Conservation (phyloP, 2,329 filamentous ascomycete genomes). For the Colletotrichum tofieldiae region DNA sequence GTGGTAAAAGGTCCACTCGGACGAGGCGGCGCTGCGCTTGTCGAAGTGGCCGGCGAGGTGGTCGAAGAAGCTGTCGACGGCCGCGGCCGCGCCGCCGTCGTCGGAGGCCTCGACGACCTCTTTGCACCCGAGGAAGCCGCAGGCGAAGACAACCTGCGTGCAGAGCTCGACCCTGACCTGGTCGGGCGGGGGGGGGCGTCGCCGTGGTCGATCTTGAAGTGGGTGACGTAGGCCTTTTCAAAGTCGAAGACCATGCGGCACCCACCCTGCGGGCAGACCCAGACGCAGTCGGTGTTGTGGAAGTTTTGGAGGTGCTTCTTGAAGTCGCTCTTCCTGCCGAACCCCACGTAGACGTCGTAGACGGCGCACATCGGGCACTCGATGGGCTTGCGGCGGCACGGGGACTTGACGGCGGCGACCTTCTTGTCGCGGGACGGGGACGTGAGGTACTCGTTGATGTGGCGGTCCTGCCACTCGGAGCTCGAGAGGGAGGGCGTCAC, state of each 20-base stretch:
- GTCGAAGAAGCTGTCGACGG: conserved; percentile 62
- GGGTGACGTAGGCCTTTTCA: conserved; percentile 61
- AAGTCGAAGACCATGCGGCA: conserved; percentile 62
- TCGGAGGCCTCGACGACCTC: conserved; percentile 59
- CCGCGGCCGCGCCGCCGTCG: conserved; percentile 54
- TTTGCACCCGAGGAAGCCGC: conserved; percentile 60
- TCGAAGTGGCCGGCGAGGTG: conserved; percentile 65
- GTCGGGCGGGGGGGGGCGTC: conserved; percentile 47
- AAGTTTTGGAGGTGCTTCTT: conserved; percentile 67
- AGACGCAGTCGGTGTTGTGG: conserved; percentile 60
- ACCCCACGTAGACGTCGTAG: conserved; percentile 62
- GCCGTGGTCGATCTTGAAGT: conserved; percentile 60
- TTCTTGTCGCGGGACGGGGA: conserved; percentile 57
- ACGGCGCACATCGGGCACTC: conserved; percentile 63
- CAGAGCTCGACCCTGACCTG: conserved; percentile 59
- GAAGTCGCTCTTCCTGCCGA: conserved; percentile 64
- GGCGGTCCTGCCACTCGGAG: conserved; percentile 34
- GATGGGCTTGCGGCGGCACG: conserved; percentile 44
- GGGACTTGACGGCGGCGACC: neutral
- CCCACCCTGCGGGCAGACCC: conserved; percentile 60
- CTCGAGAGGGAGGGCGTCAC: conserved; percentile 42
- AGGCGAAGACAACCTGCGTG: conserved; percentile 61
- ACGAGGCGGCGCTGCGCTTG: conserved; percentile 53
- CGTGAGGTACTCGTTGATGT: conserved; percentile 16
- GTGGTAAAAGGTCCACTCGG: conserved; percentile 60